These are phyloP conservation scores for Candida multigemmis DNA, from an alignment of 805 yeast species.

Conservation along the genomic window DNA sequence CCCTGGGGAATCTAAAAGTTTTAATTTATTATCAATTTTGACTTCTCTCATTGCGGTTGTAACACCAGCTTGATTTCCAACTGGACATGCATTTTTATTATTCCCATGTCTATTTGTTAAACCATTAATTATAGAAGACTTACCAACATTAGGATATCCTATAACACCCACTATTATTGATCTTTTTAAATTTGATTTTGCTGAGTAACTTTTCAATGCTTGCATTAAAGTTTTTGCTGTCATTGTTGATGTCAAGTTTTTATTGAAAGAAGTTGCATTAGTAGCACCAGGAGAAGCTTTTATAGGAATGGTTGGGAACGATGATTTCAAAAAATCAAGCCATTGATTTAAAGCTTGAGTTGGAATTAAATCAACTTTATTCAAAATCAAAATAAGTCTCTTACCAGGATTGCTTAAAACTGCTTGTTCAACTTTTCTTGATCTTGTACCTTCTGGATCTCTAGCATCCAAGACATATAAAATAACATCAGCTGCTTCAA, in stretches of 20 bases:
- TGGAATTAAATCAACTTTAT: slow-evolving; percentile 91
- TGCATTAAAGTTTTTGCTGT: slow-evolving; percentile 71
- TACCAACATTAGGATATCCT: slow-evolving; percentile 97
- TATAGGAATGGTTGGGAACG: slow-evolving; percentile 89
- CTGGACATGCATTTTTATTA: slow-evolving; percentile 76
- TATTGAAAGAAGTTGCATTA: slow-evolving; percentile 60
- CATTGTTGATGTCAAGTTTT: slow-evolving; percentile 57
- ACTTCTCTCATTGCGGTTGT: slow-evolving; percentile 89
- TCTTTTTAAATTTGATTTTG: slow-evolving; percentile 76
- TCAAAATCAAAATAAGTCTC: slow-evolving; percentile 75
- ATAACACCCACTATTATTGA: slow-evolving; percentile 90
- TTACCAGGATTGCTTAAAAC: slow-evolving; percentile 74
- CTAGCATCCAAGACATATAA: slow-evolving; percentile 94
- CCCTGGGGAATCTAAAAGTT: slow-evolving; percentile 92
- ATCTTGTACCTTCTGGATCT: slow-evolving; percentile 93
- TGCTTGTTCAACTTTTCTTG: slow-evolving; percentile 84
- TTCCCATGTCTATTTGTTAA: slow-evolving; percentile 75
- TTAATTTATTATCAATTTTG: slow-evolving; percentile 82
- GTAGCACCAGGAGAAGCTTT: slow-evolving; percentile 72
- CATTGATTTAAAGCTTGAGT: slow-evolving; percentile 75
- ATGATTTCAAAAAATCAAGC: slow-evolving; percentile 67
- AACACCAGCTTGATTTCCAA: slow-evolving; percentile 96
- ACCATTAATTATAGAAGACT: slow-evolving; percentile 89
- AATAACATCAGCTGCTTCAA: slow-evolving; percentile 85
- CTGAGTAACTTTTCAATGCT: slow-evolving; percentile 79